A percentile compares a stretch with the other conserved stretches of the same genome.
These are phyloP conservation scores for Neurospora sp. DNA, from an alignment of 495 filamentous ascomycete genomes.

Conservation along the genomic window DNA sequence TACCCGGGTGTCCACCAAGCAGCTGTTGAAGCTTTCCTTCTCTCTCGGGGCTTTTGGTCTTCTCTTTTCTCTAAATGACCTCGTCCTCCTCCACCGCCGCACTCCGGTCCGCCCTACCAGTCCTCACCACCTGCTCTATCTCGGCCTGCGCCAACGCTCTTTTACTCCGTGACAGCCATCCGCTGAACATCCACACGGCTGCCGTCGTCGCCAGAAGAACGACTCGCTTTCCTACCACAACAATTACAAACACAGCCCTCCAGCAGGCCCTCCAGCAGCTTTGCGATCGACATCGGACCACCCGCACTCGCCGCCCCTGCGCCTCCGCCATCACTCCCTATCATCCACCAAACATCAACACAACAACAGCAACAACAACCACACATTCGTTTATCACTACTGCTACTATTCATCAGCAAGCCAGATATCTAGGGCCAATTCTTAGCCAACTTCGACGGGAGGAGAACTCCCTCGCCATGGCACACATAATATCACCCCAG, in stretches of 20 bases:
- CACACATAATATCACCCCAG: constrained; percentile 18
- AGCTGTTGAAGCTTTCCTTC: background rate
- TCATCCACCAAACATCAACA: constrained; percentile 13
- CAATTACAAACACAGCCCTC: background rate
- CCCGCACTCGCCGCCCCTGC: constrained; percentile 13
- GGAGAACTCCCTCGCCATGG: constrained; percentile 10
- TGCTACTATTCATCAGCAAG: background rate
- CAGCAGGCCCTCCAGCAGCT: background rate
- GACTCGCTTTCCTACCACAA: constrained; percentile 9
- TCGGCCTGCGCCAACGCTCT: constrained; percentile 27
- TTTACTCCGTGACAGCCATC: constrained; percentile 22
- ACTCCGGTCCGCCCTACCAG: background rate
- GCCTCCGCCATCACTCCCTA: constrained; percentile 13
- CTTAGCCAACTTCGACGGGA: background rate
- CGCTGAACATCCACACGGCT: constrained; percentile 23
- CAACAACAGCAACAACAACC: background rate
- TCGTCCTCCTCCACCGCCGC: constrained; percentile 13
- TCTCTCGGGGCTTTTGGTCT: background rate
- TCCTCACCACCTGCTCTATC: constrained; percentile 17
- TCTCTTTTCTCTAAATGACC: constrained; percentile 22
- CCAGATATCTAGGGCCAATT: background rate
- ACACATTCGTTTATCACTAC: constrained; percentile 9
- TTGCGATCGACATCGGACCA: constrained; percentile 9
- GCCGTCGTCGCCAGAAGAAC: constrained; percentile 24
- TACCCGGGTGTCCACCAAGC: background rate